Conservation (phyloP, 257 asterid species). For the Nicotiana benthamiana region DNA sequence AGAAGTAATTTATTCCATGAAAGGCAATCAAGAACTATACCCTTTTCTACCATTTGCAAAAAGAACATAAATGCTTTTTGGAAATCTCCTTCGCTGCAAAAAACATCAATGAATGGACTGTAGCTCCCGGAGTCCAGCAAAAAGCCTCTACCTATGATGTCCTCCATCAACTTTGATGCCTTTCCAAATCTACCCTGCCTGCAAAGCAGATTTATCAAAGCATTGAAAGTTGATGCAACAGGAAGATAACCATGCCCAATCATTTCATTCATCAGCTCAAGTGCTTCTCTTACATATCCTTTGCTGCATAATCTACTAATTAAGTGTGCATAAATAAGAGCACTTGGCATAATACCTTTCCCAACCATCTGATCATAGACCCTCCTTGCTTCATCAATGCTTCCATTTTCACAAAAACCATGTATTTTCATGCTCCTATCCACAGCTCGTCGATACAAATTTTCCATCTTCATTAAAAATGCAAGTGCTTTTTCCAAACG, state of each 20-base stretch:
- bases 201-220: constrained; percentile 47
- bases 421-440: constrained; percentile 38
- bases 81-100: constrained; percentile 37
- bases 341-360: constrained; percentile 54
- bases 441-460: constrained; percentile 56
- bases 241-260: constrained; percentile 42
- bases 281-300: constrained; percentile 48
- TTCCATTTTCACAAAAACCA: constrained; percentile 28
- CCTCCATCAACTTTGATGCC: constrained; percentile 62
- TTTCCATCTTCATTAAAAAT: constrained; percentile 45
- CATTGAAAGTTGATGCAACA: constrained; percentile 39
- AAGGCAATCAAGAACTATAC: constrained; percentile 36
- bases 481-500: constrained; percentile 36
- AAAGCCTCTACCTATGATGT: constrained; percentile 45
- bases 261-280: constrained; percentile 59
- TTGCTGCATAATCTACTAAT: constrained; percentile 35
- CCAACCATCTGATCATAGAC: constrained; percentile 41
- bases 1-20: constrained; percentile 48
- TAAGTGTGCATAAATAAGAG: constrained; percentile 45
- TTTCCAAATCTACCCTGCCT: constrained; percentile 36
- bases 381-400: constrained; percentile 34
- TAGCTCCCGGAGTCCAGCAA: constrained; percentile 52
- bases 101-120: constrained; percentile 25
- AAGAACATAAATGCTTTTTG: constrained; percentile 37
- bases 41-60: constrained; percentile 52